phyloP scores from a whole-genome alignment of 1,139 yeast genomes.

The Blastobotrys capitulatus region DNA sequence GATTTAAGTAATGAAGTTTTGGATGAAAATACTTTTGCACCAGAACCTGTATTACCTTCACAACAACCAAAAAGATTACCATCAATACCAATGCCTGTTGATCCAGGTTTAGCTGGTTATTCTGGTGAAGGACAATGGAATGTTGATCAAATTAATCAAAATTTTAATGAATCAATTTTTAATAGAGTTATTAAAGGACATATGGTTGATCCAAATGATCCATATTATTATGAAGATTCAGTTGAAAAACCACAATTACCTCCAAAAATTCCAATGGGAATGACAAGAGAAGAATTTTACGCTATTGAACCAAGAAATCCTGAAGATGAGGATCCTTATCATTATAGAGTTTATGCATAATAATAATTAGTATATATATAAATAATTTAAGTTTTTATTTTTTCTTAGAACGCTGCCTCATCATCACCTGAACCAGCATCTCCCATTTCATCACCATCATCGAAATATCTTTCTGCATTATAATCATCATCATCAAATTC shows the following conservation, averaged over 20 bases:
- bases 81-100: constrained; percentile 14
- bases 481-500: constrained; percentile 75
- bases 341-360: constrained; percentile 13
- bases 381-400: constrained; percentile 1
- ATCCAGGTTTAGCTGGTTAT: constrained; percentile 26
- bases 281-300: constrained; percentile 26
- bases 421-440: constrained; percentile 42
- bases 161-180: constrained; percentile 33
- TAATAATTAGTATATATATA: neutral
- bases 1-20: constrained; percentile 15
- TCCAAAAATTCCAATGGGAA: constrained; percentile 30
- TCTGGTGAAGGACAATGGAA: constrained; percentile 28
- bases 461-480: constrained; percentile 52
- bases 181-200: constrained; percentile 20
- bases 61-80: constrained; percentile 12
- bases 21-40: constrained; percentile 25
- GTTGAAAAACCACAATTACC: constrained; percentile 23
- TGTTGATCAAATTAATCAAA: constrained; percentile 31
- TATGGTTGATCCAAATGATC: constrained; percentile 5
- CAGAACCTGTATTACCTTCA: constrained; percentile 24
- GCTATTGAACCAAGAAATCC: constrained; percentile 19
- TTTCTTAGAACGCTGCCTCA: constrained; percentile 18
- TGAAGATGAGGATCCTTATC: constrained; percentile 15
- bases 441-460: constrained; percentile 45
- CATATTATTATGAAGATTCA: constrained; percentile 1